These are phyloP conservation scores for Bruguiera sexangula DNA, from an alignment of 345 rosid genomes.

Conservation along the genomic window DNA sequence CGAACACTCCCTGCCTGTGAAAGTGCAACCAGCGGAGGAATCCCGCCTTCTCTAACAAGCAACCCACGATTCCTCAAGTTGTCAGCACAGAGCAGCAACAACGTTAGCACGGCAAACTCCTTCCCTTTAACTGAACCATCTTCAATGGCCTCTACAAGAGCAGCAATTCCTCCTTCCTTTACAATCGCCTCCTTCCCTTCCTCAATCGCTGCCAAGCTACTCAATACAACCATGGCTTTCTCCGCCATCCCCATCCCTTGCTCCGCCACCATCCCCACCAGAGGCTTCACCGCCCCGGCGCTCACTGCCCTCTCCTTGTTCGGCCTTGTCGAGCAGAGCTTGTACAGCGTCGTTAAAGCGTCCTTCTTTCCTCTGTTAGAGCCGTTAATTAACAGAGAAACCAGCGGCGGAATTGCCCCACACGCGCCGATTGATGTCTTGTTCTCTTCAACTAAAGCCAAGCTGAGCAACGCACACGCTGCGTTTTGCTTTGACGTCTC, in stretches of 20 bases:
- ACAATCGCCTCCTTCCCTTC: slow-evolving; percentile 79
- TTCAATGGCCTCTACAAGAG: slow-evolving; percentile 87
- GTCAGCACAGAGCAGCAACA: slow-evolving; percentile 76
- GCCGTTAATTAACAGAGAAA: slow-evolving; percentile 71
- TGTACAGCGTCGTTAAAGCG: slow-evolving; percentile 84
- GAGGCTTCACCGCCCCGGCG: slow-evolving; percentile 88
- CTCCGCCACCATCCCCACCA: slow-evolving; percentile 72
- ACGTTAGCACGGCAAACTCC: slow-evolving; percentile 76
- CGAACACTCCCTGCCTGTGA: slow-evolving; percentile 73
- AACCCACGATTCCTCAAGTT: slow-evolving; percentile 73
- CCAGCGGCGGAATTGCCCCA: slow-evolving; percentile 93
- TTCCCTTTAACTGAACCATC: slow-evolving; percentile 83
- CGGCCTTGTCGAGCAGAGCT: slow-evolving; percentile 67
- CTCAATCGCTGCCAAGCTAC: slow-evolving; percentile 64
- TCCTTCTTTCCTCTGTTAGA: slow-evolving; percentile 87
- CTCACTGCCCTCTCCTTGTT: slow-evolving; percentile 90
- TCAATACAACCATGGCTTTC: slow-evolving; percentile 92
- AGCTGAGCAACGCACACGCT: slow-evolving; percentile 80
- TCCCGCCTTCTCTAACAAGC: slow-evolving; percentile 96
- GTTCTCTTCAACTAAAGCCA: slow-evolving; percentile 82
- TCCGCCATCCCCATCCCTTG: slow-evolving; percentile 87
- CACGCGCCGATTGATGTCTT: slow-evolving; percentile 79
- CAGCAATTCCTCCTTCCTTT: slow-evolving; percentile 85
- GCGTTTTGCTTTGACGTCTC: slow-evolving; percentile 96
- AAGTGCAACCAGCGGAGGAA: slow-evolving; percentile 92